Evolutionary conservation across 768 basidiomycete genomes (phyloP).

Genomic region (Suillus hirtellus): DNA sequence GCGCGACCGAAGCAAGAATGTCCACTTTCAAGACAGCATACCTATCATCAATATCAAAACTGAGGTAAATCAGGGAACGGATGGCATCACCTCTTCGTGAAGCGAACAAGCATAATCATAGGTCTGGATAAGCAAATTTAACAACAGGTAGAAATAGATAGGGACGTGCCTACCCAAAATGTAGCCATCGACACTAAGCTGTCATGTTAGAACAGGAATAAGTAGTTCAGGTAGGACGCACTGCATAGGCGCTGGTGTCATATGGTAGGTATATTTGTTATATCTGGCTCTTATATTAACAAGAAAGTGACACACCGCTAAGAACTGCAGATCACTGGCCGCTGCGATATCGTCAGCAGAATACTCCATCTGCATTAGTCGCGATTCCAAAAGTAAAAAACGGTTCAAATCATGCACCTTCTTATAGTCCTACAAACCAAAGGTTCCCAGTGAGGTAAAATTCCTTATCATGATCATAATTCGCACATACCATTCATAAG

Average conservation of each 20-base stretch:
- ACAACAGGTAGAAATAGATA: background rate
- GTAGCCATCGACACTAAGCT: background rate
- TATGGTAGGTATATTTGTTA: background rate
- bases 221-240: background rate
- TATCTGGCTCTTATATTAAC: background rate
- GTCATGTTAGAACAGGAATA: background rate
- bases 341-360: background rate
- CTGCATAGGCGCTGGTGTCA: background rate
- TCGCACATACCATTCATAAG: background rate
- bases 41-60: background rate
- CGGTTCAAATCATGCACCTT: background rate
- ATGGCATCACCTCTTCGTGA: background rate
- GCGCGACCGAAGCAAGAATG: background rate
- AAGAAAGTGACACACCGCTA: background rate
- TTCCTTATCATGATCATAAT: background rate
- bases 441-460: background rate
- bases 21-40: background rate
- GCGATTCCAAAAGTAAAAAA: background rate
- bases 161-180: background rate
- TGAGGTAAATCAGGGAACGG: background rate
- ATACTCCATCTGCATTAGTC: background rate
- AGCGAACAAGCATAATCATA: background rate
- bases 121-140: background rate
- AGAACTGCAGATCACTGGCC: background rate
- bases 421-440: background rate